Evolutionary conservation across 2,329 filamentous ascomycete species (phyloP).

Genomic region (Rhexocercosporidium sp.): DNA sequence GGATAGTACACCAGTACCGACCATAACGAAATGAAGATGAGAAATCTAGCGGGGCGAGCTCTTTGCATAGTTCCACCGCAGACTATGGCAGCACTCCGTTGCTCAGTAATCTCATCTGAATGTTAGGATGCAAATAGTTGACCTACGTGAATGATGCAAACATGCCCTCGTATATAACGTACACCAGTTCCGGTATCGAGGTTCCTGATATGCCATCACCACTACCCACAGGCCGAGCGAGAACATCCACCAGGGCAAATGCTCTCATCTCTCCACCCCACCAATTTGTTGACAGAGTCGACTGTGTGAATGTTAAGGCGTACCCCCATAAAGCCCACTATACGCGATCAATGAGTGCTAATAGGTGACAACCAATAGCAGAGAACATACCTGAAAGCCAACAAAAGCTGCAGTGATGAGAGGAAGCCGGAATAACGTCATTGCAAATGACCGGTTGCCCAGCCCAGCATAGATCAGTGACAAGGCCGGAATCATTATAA

Average conservation of each 20-base stretch:
- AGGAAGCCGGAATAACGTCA: constrained; percentile 87
- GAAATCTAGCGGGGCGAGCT: constrained; percentile 52
- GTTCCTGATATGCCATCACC: constrained; percentile 43
- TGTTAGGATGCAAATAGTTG: neutral
- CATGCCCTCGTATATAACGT: constrained; percentile 89
- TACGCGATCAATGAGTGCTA: neutral
- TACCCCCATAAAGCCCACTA: constrained; percentile 39
- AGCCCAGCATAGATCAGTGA: constrained; percentile 91
- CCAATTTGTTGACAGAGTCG: constrained; percentile 4
- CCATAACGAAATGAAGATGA: constrained; percentile 93
- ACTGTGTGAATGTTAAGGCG: constrained; percentile 31
- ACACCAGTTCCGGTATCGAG: constrained; percentile 78
- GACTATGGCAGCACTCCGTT: constrained; percentile 72
- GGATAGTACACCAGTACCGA: constrained; percentile 86
- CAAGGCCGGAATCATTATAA: constrained; percentile 90
- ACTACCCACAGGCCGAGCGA: constrained; percentile 75
- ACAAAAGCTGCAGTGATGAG: constrained; percentile 83
- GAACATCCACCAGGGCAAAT: constrained; percentile 76
- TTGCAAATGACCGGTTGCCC: constrained; percentile 83
- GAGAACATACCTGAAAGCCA: constrained; percentile 66
- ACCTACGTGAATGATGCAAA: constrained; percentile 76
- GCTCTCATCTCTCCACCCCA: constrained; percentile 81
- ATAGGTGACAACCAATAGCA: too few relatives aligned
- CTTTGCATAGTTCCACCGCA: constrained; percentile 80
- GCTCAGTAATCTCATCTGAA: neutral